These are phyloP conservation scores for Tinospora cordifolia DNA, from an alignment of 164 flowering plant genomes.

Conservation along the genomic window DNA sequence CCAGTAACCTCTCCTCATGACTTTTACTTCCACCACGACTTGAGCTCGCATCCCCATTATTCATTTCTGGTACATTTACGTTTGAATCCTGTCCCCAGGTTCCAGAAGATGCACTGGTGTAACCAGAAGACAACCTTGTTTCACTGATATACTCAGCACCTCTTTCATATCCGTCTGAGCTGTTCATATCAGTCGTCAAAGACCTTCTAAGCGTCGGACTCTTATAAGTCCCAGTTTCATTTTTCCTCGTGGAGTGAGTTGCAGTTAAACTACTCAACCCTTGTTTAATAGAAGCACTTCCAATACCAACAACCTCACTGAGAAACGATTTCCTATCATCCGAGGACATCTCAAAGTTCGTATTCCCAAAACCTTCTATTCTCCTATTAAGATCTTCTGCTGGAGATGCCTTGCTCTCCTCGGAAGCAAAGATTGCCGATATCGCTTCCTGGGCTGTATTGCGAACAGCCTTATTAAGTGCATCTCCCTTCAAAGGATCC, in stretches of 20 bases:
- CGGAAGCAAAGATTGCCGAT: constrained; percentile 69
- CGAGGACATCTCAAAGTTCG: constrained; percentile 57
- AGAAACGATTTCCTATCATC: constrained; percentile 88
- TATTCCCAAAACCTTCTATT: constrained; percentile 92
- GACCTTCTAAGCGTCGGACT: constrained; percentile 79
- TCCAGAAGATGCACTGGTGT: constrained; percentile 35
- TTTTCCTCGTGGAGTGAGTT: constrained; percentile 48
- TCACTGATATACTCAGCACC: constrained; percentile 35
- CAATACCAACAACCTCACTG: constrained; percentile 87
- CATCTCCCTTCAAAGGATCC: constrained; percentile 90
- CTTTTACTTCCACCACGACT: constrained; percentile 42
- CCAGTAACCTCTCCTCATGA: constrained; percentile 80
- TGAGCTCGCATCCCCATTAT: constrained; percentile 42
- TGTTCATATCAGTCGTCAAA: constrained; percentile 53
- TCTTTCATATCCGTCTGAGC: constrained; percentile 48
- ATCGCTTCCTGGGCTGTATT: constrained; percentile 86
- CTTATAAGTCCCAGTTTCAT: constrained; percentile 69
- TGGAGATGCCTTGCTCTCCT: constrained; percentile 55
- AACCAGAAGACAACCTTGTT: constrained; percentile 30
- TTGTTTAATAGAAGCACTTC: constrained; percentile 83
- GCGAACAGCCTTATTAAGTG: constrained; percentile 84
- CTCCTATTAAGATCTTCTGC: constrained; percentile 50
- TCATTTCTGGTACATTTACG: constrained; percentile 24
- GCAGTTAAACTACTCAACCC: constrained; percentile 65
- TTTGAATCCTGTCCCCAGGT: constrained; percentile 56